Conservation (phyloP, 1,284 basidiomycete species). For the Pseudozyma hubeiensis region DNA sequence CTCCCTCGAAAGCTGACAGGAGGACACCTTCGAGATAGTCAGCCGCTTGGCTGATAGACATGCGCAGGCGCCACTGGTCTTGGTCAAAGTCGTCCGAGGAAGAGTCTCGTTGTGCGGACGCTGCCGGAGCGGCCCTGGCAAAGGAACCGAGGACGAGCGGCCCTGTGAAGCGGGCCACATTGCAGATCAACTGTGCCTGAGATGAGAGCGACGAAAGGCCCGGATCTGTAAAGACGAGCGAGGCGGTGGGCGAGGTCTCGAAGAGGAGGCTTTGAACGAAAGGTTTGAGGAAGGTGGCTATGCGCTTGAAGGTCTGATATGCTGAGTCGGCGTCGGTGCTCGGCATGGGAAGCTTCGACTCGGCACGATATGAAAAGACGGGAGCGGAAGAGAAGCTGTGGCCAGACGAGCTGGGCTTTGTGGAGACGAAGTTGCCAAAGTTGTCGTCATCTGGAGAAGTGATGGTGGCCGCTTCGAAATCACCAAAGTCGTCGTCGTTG, state of each 20-base stretch:
- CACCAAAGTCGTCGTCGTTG: constrained; percentile 84
- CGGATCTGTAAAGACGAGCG: constrained; percentile 40
- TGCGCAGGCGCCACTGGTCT: constrained; percentile 28
- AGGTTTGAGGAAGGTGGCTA: constrained; percentile 41
- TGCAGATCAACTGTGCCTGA: constrained; percentile 72
- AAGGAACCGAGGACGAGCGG: constrained; percentile 58
- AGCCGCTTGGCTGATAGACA: constrained; percentile 71
- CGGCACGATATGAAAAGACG: constrained; percentile 45
- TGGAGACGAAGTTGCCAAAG: constrained; percentile 75
- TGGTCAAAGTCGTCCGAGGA: constrained; percentile 9
- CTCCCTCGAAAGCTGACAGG: constrained; percentile 83
- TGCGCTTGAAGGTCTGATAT: constrained; percentile 50
- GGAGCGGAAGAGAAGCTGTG: constrained; percentile 41
- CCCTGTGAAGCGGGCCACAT: constrained; percentile 81
- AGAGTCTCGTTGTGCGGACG: neutral
- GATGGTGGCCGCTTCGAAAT: constrained; percentile 39
- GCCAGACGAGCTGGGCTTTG: constrained; percentile 18
- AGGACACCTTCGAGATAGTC: constrained; percentile 88
- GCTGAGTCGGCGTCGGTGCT: constrained; percentile 37
- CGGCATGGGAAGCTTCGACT: constrained; percentile 36
- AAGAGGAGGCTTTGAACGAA: constrained; percentile 43
- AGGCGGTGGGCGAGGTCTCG: constrained; percentile 38
- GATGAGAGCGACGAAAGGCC: constrained; percentile 35
- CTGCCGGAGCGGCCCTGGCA: constrained; percentile 4
- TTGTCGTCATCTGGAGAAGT: constrained; percentile 38